A percentile compares a stretch with the other conserved stretches of the same genome.
Evolutionary conservation across 805 yeast species (phyloP).

Genomic region (Saccharomycodes ludwigii): DNA sequence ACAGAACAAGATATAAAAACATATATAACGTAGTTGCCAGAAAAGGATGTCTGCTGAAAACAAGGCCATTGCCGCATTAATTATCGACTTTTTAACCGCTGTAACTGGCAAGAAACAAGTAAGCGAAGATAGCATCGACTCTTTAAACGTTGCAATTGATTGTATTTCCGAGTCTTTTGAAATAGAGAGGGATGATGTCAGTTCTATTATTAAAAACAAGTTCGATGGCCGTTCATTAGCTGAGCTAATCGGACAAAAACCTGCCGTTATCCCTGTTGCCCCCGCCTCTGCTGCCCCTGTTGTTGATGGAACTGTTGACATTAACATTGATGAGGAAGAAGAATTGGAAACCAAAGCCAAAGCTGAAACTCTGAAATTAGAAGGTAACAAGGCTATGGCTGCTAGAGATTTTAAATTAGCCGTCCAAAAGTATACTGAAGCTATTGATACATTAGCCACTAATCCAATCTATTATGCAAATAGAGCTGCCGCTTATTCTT

Average conservation of each 20-base stretch:
- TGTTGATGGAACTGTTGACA: constrained; percentile 24
- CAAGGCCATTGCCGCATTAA: constrained; percentile 58
- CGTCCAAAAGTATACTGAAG: constrained; percentile 65
- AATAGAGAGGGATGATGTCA: constrained; percentile 41
- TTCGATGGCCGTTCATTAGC: constrained; percentile 37
- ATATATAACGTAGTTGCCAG: not conserved
- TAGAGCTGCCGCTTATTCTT: constrained; percentile 93
- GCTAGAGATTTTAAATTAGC: constrained; percentile 59
- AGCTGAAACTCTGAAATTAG: constrained; percentile 77
- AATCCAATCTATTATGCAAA: constrained; percentile 84
- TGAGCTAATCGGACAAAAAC: constrained; percentile 33
- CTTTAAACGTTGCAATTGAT: constrained; percentile 87
- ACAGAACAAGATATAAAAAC: too few species aligned
- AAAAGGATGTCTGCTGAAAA: constrained; percentile 34
- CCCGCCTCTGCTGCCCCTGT: constrained; percentile 11
- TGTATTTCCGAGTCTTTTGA: constrained; percentile 82
- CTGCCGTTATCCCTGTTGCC: constrained; percentile 16
- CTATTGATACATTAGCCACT: constrained; percentile 53
- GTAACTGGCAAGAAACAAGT: constrained; percentile 51
- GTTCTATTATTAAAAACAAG: constrained; percentile 20
- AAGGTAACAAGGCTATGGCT: constrained; percentile 88
- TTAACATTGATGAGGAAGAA: constrained; percentile 28
- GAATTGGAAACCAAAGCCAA: constrained; percentile 46
- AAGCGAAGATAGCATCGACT: constrained; percentile 70
- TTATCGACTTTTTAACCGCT: constrained; percentile 56